Conservation (phyloP, 768 basidiomycete species). For the Hortiboletus campestris region DNA sequence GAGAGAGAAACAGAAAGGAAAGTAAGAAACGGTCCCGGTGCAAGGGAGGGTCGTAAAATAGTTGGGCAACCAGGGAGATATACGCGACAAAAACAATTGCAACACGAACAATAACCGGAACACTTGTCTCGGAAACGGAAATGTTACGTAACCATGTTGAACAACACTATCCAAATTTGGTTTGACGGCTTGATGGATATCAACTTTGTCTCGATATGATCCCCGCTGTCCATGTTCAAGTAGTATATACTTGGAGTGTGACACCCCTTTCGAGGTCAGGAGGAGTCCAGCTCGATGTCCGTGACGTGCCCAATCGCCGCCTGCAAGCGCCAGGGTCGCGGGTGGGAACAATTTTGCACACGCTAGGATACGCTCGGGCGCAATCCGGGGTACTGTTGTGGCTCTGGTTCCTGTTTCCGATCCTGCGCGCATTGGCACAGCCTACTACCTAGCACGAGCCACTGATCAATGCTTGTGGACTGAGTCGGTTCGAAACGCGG, state of each 20-base stretch:
- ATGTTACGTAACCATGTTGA: constrained; percentile 10
- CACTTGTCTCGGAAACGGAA: constrained; percentile 17
- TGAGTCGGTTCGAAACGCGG: neutral
- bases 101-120: constrained; percentile 1
- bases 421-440: neutral
- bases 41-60: constrained; percentile 1
- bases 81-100: constrained; percentile 7
- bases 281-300: too few relatives aligned
- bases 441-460: neutral
- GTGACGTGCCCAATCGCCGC: neutral
- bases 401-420: neutral
- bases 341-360: neutral
- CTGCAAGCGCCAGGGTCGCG: too few relatives aligned
- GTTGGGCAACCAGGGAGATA: constrained; percentile 3
- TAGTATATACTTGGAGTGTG: too few relatives aligned
- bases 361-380: neutral
- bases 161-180: constrained; percentile 1
- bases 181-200: neutral
- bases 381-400: neutral
- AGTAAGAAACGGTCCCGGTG: neutral
- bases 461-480: neutral
- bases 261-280: too few relatives aligned
- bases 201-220: too few relatives aligned
- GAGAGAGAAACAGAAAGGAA: neutral
- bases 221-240: too few relatives aligned